These are phyloP conservation scores for Mycosphaerella sp. DNA, from an alignment of 2,329 filamentous ascomycete species.

Conservation along the genomic window DNA sequence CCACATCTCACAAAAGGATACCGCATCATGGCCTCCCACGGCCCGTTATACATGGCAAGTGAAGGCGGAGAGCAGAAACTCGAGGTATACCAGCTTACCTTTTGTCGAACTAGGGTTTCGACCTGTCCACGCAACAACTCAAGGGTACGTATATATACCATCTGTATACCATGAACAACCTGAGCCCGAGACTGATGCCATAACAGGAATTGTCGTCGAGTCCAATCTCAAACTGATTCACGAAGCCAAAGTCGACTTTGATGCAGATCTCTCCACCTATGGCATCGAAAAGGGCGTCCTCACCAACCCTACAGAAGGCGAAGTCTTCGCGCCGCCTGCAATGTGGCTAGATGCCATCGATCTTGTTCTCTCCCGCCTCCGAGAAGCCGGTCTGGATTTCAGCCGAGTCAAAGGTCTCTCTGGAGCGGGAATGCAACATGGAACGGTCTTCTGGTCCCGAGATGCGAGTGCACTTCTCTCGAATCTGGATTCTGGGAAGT, in stretches of 20 bases:
- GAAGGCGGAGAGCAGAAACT: background rate
- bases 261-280: constrained; percentile 66
- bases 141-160: constrained; percentile 55
- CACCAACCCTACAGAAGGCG: constrained; percentile 71
- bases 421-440: constrained; percentile 94
- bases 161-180: no score
- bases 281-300: constrained; percentile 81
- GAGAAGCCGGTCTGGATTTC: constrained; percentile 64
- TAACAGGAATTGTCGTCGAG: constrained; percentile 69
- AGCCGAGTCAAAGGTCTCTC: constrained; percentile 71
- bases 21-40: constrained; percentile 5
- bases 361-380: constrained; percentile 68
- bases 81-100: background rate
- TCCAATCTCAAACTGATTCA: constrained; percentile 73
- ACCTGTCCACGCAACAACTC: constrained; percentile 93
- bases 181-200: background rate
- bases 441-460: constrained; percentile 85
- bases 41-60: constrained; percentile 18
- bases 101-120: constrained; percentile 56
- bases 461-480: constrained; percentile 60
- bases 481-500: constrained; percentile 52
- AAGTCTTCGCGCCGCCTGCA: constrained; percentile 87
- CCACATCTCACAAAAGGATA: background rate
- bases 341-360: constrained; percentile 94
- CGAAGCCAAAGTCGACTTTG: constrained; percentile 91